Evolutionary conservation across 1,284 basidiomycete genomes (phyloP).

Genomic region (Clitocybe nebularis): DNA sequence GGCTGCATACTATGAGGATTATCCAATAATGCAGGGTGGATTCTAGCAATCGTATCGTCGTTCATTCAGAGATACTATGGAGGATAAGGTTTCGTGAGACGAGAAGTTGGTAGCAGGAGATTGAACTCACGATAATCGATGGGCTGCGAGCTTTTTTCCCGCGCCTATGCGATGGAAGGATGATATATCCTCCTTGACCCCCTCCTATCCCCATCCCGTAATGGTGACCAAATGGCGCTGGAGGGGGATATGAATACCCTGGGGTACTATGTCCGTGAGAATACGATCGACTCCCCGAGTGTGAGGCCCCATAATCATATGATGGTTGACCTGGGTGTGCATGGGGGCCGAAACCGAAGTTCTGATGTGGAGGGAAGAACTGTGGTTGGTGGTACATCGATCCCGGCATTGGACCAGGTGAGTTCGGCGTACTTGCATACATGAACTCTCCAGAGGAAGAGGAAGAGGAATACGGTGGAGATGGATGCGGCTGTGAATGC

Average conservation of each 20-base stretch:
- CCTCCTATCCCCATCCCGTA: not conserved
- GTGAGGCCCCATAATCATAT: not conserved
- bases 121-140: no score
- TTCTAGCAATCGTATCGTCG: no score
- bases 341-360: not conserved
- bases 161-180: no score
- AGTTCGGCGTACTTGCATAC: not conserved
- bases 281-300: not conserved
- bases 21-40: no score
- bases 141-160: no score
- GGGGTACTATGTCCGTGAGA: not conserved
- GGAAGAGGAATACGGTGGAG: constrained; percentile 1
- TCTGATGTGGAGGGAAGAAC: not conserved
- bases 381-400: not conserved
- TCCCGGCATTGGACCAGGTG: constrained; percentile 3
- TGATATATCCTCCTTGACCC: not conserved
- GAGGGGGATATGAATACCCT: not conserved
- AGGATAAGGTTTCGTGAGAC: no score
- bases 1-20: no score
- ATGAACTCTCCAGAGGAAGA: not conserved
- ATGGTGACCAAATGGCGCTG: not conserved
- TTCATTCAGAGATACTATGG: no score
- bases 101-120: no score
- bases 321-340: not conserved
- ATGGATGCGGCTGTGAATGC: constrained; percentile 6